These are phyloP conservation scores for Fusarium napiforme DNA, from an alignment of 2,329 filamentous ascomycete species.

Conservation along the genomic window DNA sequence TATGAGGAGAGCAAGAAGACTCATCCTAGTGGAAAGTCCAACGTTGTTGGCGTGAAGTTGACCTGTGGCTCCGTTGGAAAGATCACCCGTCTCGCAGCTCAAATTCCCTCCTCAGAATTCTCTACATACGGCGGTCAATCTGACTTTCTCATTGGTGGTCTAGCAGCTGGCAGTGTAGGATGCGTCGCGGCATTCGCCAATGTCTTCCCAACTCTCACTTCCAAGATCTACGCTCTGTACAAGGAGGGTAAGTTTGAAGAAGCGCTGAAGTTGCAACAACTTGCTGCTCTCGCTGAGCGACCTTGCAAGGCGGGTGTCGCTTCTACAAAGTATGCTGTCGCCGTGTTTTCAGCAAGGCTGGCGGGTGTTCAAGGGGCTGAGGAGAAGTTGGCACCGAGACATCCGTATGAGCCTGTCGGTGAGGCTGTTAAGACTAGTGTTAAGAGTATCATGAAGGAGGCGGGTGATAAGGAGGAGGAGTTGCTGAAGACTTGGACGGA, in stretches of 20 bases:
- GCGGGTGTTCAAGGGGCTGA: slow-evolving; percentile 70
- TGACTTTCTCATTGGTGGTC: slow-evolving; percentile 73
- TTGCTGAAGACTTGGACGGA: slow-evolving; percentile 30
- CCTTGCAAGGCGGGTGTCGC: slow-evolving; percentile 75
- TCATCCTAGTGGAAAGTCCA: slow-evolving; percentile 50
- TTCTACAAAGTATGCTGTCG: slow-evolving; percentile 74
- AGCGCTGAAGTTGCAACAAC: slow-evolving; percentile 69
- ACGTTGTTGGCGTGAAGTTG: slow-evolving; percentile 76
- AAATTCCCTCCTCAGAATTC: slow-evolving; percentile 66
- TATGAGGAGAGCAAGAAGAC: slow-evolving; percentile 39
- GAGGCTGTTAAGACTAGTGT: slow-evolving; percentile 55
- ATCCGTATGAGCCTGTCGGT: slow-evolving; percentile 66
- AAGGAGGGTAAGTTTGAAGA: slow-evolving; percentile 65
- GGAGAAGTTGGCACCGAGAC: slow-evolving; percentile 67
- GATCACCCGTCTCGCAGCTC: slow-evolving; percentile 68
- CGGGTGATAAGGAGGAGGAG: slow-evolving; percentile 56
- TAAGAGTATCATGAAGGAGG: slow-evolving; percentile 50
- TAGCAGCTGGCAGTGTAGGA: slow-evolving; percentile 68
- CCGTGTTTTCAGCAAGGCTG: slow-evolving; percentile 65
- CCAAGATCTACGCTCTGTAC: slow-evolving; percentile 70
- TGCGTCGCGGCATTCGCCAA: slow-evolving; percentile 73
- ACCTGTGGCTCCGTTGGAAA: slow-evolving; percentile 80
- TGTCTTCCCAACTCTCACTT: slow-evolving; percentile 67
- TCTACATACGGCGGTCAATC: slow-evolving; percentile 77
- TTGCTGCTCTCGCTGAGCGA: slow-evolving; percentile 72